phyloP scores from a whole-genome alignment of 1,139 yeast genomes.

The Spencermartinsiella ligniputridi region DNA sequence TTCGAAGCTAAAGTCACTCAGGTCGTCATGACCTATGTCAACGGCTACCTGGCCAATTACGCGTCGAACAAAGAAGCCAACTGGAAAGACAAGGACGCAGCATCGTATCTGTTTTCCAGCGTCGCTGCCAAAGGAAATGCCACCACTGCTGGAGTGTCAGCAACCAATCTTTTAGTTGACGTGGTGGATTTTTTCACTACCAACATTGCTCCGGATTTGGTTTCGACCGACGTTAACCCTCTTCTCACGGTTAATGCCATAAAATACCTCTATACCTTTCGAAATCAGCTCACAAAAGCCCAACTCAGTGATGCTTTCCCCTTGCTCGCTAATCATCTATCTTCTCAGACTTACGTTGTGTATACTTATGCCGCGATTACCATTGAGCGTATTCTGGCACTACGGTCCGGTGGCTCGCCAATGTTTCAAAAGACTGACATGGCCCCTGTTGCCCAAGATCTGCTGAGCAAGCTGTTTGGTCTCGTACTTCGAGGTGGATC shows the following conservation, averaged over 20 bases:
- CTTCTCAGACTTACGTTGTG: slow-evolving; percentile 69
- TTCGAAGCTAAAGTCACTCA: slow-evolving; percentile 71
- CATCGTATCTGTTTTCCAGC: slow-evolving; percentile 80
- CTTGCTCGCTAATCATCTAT: slow-evolving; percentile 61
- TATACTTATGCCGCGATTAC: slow-evolving; percentile 93
- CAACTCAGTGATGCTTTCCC: slow-evolving; percentile 80
- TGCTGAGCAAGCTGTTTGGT: slow-evolving; percentile 61
- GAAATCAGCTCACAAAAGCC: slow-evolving; percentile 86
- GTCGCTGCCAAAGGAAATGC: slow-evolving; percentile 87
- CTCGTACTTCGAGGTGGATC: slow-evolving; percentile 56
- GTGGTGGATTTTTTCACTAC: slow-evolving; percentile 79
- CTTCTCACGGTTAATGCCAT: slow-evolving; percentile 89
- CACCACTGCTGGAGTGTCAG: slow-evolving; percentile 82
- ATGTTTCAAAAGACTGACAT: slow-evolving; percentile 74
- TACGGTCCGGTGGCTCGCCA: slow-evolving; percentile 51
- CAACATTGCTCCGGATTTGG: slow-evolving; percentile 77
- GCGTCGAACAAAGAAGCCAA: slow-evolving; percentile 38
- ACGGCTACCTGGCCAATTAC: slow-evolving; percentile 55
- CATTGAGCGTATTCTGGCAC: slow-evolving; percentile 77
- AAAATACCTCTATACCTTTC: slow-evolving; percentile 80
- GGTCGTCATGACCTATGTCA: slow-evolving; percentile 73
- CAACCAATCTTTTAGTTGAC: slow-evolving; percentile 79
- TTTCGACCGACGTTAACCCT: slow-evolving; percentile 38
- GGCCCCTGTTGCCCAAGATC: slow-evolving; percentile 47
- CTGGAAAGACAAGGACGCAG: slow-evolving; percentile 87